phyloP scores from a whole-genome alignment of 805 yeast species.

The Kuraishia floccosa region DNA sequence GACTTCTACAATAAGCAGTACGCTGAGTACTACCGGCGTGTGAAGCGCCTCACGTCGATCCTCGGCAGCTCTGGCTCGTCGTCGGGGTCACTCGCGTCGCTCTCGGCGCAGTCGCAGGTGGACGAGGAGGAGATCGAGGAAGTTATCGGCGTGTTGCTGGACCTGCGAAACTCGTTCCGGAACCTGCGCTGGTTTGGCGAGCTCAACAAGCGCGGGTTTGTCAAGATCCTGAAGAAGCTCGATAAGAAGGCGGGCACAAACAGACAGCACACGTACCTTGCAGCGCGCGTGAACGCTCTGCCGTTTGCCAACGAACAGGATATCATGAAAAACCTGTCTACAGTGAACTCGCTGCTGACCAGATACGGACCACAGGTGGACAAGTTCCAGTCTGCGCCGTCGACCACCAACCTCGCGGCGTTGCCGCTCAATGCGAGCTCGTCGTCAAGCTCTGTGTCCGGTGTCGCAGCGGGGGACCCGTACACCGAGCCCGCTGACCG shows the following conservation, averaged over 20 bases:
- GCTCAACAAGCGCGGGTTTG: conserved; percentile 80
- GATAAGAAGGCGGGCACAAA: conserved; percentile 71
- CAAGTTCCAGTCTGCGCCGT: conserved; percentile 5
- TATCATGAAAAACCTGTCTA: conserved; percentile 37
- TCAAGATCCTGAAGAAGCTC: conserved; percentile 79
- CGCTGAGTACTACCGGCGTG: conserved; percentile 62
- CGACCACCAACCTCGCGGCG: conserved; percentile 2
- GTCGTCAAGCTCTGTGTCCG: not conserved
- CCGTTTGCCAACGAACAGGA: conserved; percentile 70
- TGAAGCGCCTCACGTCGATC: conserved; percentile 33
- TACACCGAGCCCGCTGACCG: not conserved
- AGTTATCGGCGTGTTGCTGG: conserved; percentile 56
- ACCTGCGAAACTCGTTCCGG: conserved; percentile 62
- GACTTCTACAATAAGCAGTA: conserved; percentile 65
- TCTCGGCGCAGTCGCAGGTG: conserved; percentile 13
- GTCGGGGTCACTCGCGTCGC: conserved; percentile 16
- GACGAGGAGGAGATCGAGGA: conserved; percentile 52
- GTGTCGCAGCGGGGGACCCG: conserved; percentile 4
- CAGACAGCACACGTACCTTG: conserved; percentile 44
- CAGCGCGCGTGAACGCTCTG: conserved; percentile 59
- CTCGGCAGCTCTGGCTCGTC: conserved; percentile 15
- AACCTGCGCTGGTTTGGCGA: conserved; percentile 93
- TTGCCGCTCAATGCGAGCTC: not conserved
- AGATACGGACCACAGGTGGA: conserved; percentile 33
- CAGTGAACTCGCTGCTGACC: conserved; percentile 40